Evolutionary conservation across 2,329 filamentous ascomycete species (phyloP).

Genomic region (Aspergillus persii): DNA sequence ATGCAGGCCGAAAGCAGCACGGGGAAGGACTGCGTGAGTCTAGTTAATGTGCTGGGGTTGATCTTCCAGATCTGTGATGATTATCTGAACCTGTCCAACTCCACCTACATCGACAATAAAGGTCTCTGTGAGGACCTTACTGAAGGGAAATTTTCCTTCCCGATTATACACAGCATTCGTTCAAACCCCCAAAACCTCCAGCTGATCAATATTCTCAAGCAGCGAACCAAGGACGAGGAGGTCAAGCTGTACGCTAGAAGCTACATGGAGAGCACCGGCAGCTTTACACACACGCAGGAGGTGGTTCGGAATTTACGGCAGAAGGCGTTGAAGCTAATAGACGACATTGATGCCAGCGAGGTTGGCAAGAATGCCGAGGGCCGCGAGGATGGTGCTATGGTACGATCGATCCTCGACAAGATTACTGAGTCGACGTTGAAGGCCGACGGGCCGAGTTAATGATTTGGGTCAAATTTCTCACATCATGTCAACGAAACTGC

Average conservation of each 20-base stretch:
- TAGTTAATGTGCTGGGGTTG: constrained; percentile 62
- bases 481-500: not conserved
- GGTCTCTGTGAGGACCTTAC: constrained; percentile 93
- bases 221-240: constrained; percentile 80
- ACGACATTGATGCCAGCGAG: constrained; percentile 58
- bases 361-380: constrained; percentile 37
- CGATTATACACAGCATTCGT: constrained; percentile 87
- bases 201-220: constrained; percentile 87
- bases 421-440: constrained; percentile 50
- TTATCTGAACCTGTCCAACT: constrained; percentile 76
- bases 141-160: constrained; percentile 96
- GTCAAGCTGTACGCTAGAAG: constrained; percentile 87
- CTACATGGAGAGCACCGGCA: constrained; percentile 88
- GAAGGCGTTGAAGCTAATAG: constrained; percentile 61
- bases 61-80: constrained; percentile 60
- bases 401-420: constrained; percentile 67
- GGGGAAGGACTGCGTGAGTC: constrained; percentile 50
- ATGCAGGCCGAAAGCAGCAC: constrained; percentile 45
- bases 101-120: constrained; percentile 82
- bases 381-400: constrained; percentile 54
- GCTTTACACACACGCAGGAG: constrained; percentile 78
- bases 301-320: constrained; percentile 64
- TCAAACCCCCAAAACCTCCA: constrained; percentile 61
- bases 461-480: not conserved
- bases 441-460: constrained; percentile 8